These are phyloP conservation scores for Starmerella khaoyaiensis DNA, from an alignment of 805 yeast species.

Conservation along the genomic window DNA sequence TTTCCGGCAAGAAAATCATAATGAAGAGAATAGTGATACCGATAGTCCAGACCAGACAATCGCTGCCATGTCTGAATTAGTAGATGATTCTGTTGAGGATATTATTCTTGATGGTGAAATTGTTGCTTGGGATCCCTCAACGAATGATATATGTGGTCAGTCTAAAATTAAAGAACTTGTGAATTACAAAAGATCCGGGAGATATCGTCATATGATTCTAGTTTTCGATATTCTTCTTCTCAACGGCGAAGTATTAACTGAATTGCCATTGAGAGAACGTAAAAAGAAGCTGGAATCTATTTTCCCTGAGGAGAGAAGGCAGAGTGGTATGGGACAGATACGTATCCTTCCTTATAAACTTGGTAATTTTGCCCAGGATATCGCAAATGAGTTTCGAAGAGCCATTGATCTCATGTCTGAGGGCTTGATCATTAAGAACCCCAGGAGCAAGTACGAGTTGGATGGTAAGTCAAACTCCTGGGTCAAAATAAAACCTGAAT, in stretches of 20 bases:
- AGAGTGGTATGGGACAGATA: constrained; percentile 13
- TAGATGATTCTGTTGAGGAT: constrained; percentile 24
- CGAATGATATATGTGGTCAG: constrained; percentile 52
- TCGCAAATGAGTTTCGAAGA: constrained; percentile 41
- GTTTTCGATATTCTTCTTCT: constrained; percentile 62
- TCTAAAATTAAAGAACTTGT: constrained; percentile 58
- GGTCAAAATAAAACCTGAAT: constrained; percentile 88
- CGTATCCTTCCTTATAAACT: constrained; percentile 26
- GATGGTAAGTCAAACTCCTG: constrained; percentile 56
- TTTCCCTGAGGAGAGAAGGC: constrained; percentile 28
- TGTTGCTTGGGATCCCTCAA: constrained; percentile 63
- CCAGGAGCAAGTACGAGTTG: constrained; percentile 43
- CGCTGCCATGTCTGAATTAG: constrained; percentile 19
- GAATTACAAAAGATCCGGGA: constrained; percentile 34
- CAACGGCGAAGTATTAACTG: constrained; percentile 52
- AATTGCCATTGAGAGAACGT: constrained; percentile 42
- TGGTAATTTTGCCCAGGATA: constrained; percentile 38
- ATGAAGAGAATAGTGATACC: too few relatives aligned
- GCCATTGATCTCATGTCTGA: constrained; percentile 57
- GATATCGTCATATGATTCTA: constrained; percentile 29
- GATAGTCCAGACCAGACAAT: neutral
- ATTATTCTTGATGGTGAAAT: constrained; percentile 79
- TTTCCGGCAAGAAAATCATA: neutral
- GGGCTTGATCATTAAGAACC: constrained; percentile 67
- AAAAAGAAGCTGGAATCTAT: constrained; percentile 39